Evolutionary conservation across 2,329 filamentous ascomycete genomes (phyloP).

Genomic region (Sclerotinia subarctica): DNA sequence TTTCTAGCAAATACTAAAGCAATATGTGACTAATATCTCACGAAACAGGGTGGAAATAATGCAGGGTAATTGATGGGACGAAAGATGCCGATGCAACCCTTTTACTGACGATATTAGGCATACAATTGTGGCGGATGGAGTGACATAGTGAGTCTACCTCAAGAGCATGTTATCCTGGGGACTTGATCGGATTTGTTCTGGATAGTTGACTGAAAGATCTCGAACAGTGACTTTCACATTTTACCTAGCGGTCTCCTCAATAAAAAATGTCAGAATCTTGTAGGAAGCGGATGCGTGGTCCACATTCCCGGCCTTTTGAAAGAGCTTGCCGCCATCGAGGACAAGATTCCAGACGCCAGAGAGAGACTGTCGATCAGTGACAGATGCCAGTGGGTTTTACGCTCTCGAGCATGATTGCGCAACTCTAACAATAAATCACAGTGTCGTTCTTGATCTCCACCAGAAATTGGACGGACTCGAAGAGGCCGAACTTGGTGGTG

Average conservation of each 20-base stretch:
- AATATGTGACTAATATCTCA: background rate
- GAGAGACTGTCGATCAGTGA: conserved; percentile 63
- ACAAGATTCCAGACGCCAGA: conserved; percentile 53
- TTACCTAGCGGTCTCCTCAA: conserved; percentile 70
- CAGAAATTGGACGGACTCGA: conserved; percentile 66
- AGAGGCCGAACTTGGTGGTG: conserved; percentile 49
- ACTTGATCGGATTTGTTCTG: background rate
- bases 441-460: conserved; percentile 64
- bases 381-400: conserved; percentile 24
- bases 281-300: conserved; percentile 67
- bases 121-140: conserved; percentile 43
- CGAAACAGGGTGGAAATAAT: conserved; percentile 51
- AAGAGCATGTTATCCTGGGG: conserved; percentile 5
- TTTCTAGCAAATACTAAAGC: conserved; percentile 20
- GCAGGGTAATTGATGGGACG: conserved; percentile 40
- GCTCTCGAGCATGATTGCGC: background rate
- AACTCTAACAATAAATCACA: conserved; percentile 44
- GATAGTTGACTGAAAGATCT: conserved; percentile 2
- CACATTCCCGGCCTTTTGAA: conserved; percentile 65
- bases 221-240: conserved; percentile 46
- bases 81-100: background rate
- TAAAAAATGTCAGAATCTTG: conserved; percentile 67
- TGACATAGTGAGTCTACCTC: conserved; percentile 39
- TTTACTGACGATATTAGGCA: conserved; percentile 26
- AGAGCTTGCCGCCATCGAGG: conserved; percentile 58